Base-by-base conservation (phyloP, 2,329 filamentous ascomycete species). In the Calonectria ilicicola region DNA sequence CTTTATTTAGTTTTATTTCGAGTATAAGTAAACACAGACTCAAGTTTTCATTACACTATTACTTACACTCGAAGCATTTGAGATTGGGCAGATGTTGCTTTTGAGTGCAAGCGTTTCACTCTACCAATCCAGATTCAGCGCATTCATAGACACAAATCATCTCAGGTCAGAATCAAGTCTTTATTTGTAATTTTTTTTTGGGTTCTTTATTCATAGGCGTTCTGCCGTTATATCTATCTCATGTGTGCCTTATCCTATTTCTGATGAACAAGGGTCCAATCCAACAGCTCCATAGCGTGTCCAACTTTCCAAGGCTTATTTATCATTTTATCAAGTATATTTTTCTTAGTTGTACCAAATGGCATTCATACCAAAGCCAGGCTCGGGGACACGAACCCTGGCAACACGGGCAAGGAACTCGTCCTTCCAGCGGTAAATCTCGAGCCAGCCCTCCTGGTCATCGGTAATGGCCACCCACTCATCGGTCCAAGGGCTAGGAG, bases 351-450 rank as follows among this genome's bases (percentile, higher is more conserved):
- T 40, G 83, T 97, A 97, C 95, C 95, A 98, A 75, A 97, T 95
- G n/a, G 95, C 95, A 85, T 98, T 98, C 95, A 98, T 98, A 2
- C 95, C 95, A 82, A 98, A 98, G 1, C 95, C 95, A n/a, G 94
- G 94, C 86, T 97, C 95, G 7, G 92, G 91, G 44, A 97, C 92
- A 77, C 94, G 91, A 74, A 94, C 87, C 74, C 94, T 89, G 19
- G 95, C 95, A 9, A 97, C 95, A 4, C 95, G 87, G 2, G 91
- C 93, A 66, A 98, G 85, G 78, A 93, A 94, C 87, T 97, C 95
- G 71, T 95, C 93, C 76, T 93, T 89, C 94, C 95, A 98, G 67
- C 95, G 89, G 82, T 97, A 97, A 69, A 98, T 94, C 86, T 98
- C 95, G 23, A 98, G 85, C 86, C 93, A 96, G 7, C 95, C 95